Evolutionary conservation across 1,284 basidiomycete species (phyloP).

Genomic region (Xanthoconium separans): DNA sequence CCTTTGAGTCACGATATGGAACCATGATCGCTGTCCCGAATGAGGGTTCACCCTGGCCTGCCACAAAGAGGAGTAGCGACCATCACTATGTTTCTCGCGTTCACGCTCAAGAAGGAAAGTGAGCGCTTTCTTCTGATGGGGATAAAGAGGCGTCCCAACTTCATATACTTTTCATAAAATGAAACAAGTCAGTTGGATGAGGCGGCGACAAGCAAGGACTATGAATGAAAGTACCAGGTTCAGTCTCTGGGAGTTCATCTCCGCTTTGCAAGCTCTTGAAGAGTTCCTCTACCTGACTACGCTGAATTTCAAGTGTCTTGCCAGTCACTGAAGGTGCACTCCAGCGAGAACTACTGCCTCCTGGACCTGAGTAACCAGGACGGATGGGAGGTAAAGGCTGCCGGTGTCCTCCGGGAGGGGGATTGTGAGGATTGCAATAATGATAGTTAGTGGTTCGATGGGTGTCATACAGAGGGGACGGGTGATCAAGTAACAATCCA

Average conservation of each 20-base stretch:
- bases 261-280: constrained; percentile 88
- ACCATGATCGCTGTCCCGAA: constrained; percentile 58
- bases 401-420: constrained; percentile 67
- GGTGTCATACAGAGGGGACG: constrained; percentile 56
- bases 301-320: constrained; percentile 88
- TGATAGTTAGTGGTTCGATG: constrained; percentile 63
- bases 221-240: constrained; percentile 61
- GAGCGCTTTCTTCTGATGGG: constrained; percentile 97
- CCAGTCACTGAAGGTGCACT: constrained; percentile 57
- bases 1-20: constrained; percentile 84
- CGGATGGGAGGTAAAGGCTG: constrained; percentile 42
- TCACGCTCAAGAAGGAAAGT: constrained; percentile 97
- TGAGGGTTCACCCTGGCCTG: constrained; percentile 55
- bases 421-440: constrained; percentile 89
- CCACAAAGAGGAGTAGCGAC: constrained; percentile 76
- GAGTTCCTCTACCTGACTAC: constrained; percentile 91
- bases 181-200: constrained; percentile 18
- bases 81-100: constrained; percentile 59
- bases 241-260: constrained; percentile 83
- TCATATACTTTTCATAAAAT: constrained; percentile 56
- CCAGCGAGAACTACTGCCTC: constrained; percentile 52
- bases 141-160: constrained; percentile 88
- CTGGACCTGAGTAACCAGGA: constrained; percentile 40
- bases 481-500: constrained; percentile 80
- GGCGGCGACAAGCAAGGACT: constrained; percentile 4